Conservation (phyloP, 2,329 filamentous ascomycete species). For the Trichoderma harzianum region DNA sequence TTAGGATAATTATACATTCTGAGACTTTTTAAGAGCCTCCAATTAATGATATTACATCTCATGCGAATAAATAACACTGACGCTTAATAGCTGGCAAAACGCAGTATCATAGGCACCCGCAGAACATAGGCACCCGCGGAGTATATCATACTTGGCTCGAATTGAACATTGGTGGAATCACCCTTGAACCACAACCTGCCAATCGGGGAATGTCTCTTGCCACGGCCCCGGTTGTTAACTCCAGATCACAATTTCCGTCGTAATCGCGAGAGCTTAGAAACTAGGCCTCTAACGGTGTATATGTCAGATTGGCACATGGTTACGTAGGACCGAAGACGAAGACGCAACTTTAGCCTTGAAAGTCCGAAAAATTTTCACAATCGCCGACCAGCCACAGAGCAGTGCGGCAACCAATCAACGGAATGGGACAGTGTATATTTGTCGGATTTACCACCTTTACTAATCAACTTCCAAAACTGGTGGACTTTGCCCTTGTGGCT, state of each 20-base stretch:
- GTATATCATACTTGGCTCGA: background rate
- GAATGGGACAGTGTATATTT: background rate
- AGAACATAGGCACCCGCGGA: background rate
- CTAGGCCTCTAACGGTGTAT: background rate
- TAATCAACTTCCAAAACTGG: background rate
- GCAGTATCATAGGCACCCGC: background rate
- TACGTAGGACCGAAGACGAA: background rate
- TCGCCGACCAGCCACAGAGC: background rate
- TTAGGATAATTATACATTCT: background rate
- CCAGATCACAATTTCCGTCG: background rate
- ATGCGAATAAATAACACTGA: background rate
- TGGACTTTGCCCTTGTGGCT: background rate
- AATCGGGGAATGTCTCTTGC: background rate
- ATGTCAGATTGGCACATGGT: background rate
- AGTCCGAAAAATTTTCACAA: background rate
- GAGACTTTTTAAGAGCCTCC: background rate
- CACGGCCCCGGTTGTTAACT: background rate
- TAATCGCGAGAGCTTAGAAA: background rate
- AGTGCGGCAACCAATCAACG: background rate
- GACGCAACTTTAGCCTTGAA: background rate
- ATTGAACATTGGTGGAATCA: background rate
- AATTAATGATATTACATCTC: background rate
- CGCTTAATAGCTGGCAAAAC: background rate
- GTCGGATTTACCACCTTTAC: background rate
- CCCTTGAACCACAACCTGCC: background rate